Base-by-base conservation (phyloP, 2,329 filamentous ascomycete genomes). In the Calonectria pseudoturangicola region DNA sequence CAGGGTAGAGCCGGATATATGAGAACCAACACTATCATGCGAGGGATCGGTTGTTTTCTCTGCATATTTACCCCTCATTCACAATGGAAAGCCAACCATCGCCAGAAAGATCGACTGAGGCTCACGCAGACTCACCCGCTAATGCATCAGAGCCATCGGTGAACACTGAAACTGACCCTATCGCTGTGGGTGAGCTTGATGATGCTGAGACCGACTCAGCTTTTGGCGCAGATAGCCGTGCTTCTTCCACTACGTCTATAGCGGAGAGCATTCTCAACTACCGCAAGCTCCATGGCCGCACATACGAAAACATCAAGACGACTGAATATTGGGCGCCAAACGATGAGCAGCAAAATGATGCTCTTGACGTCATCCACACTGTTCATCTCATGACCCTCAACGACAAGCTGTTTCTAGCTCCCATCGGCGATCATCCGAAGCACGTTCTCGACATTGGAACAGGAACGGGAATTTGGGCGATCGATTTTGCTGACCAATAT, bases 391-490 rank as follows among this genome's bases (percentile, higher is more conserved):
- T 80, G 45, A 56, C 75, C 1, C 73, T 81, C 1, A 77, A 78
- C 9, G 74, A 79, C 30, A 58, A 77, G 51, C 68, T 82, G 6
- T 79, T 75, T 39, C 56, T 80, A 2, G 78, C 79, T 2, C 80
- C 80, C 1, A 69, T 82, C 25, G 65, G 73, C 10, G 54, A 69
- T 5, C 69, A 76, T n/a, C 78, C 79, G 0, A 45, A 13, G 6
- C 72, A 75, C 7, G 75, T 81, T 12, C 80, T 91, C 30, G 89
- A 90, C 74, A 80, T 91, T 18, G 88, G 89, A n/a, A 91, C 89
- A 6, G 90, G 90, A 3, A 89, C 89, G 1, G 89, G 90, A 4
- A 87, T 89, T 71, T 91, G 89, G 89, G 87, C 89, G 3, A 81
- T 78, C 63, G 82, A 83, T 43, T 79, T 83, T 62, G 83, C 79